These are phyloP conservation scores for Claviceps africana DNA, from an alignment of 2,329 filamentous ascomycete species.

Conservation along the genomic window DNA sequence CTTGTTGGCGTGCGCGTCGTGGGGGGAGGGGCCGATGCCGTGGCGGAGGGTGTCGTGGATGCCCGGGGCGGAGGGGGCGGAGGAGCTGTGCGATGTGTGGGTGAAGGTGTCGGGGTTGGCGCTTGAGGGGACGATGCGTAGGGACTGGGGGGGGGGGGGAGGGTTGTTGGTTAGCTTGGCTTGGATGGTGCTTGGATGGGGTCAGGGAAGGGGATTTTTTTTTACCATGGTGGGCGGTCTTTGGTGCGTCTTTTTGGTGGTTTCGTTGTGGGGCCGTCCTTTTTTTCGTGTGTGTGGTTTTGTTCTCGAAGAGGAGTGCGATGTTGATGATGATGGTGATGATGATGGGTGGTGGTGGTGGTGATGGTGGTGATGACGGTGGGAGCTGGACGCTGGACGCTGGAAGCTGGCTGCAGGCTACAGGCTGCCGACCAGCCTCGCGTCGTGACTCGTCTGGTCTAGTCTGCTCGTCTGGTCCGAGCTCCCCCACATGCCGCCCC, in stretches of 20 bases:
- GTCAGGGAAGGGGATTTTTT: too few species aligned
- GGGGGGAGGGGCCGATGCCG: slow-evolving; percentile 55
- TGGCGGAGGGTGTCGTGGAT: slow-evolving; percentile 86
- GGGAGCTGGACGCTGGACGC: background rate
- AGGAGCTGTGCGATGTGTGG: slow-evolving; percentile 46
- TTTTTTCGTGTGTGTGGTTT: too few species aligned
- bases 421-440: slow-evolving; percentile 17
- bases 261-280: too few species aligned
- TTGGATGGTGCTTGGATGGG: too few species aligned
- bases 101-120: slow-evolving; percentile 51
- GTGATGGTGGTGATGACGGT: background rate
- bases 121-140: slow-evolving; percentile 72
- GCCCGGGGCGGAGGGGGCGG: slow-evolving; percentile 81
- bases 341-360: too few species aligned
- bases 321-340: background rate
- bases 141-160: slow-evolving; percentile 42
- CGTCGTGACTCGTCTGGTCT: slow-evolving; percentile 10
- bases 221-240: too few species aligned
- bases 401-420: slow-evolving; percentile 4
- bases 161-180: slow-evolving; percentile 43
- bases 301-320: too few species aligned
- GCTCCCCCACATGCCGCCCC: background rate
- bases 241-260: too few species aligned
- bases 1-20: slow-evolving; percentile 27
- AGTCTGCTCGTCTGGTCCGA: background rate